Evolutionary conservation across 805 yeast species (phyloP), one percentile per base, ranked within the genome.

Genomic region (Hanseniaspora clermontiae): DNA sequence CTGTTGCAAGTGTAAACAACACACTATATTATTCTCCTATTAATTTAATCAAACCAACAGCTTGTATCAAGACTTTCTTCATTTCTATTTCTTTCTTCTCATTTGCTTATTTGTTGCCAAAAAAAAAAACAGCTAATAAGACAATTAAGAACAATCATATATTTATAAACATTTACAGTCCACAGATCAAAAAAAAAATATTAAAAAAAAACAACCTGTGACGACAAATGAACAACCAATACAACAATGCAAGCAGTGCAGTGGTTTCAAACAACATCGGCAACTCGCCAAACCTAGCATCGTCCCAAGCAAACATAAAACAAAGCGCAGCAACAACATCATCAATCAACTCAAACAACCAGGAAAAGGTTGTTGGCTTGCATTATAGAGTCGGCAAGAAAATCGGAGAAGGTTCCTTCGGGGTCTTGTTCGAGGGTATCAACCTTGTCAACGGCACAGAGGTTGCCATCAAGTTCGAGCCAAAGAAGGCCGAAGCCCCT

Each of bases 361-460:
- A 58, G 34, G 60, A 65, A 39, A 66, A 65, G 14, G 72, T 74
- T 48, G 96, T 93, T 48, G 98, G 98, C 27, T 82, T 91, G 59
- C 98, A 93, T 74, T 93, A 90, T 72, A 85, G 89, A 63, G 93
- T 93, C 57, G 98, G 97, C 58, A 91, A 90, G 70, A 93, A 93
- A 73, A 90, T 93, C 60, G 98, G 98, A 58, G 97, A 93, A 72
- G 98, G 98, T 46, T 91, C 97, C 4, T 93, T 93, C 70, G 98
- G 98, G 57, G 95, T 93, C 54, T 84, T 93, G 59, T 93, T 93
- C 68, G 97, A 93, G 73, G 98, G 98, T 60, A 80, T 87, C 45
- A 91, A 93, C 68, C 77, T 93, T 66, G 81, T 93, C 63, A 91
- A 89, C 73, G 90, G 90, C 61, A 84, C 83, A 60, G 95, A 87